Evolutionary conservation across 352 stramenopile species (phyloP).

Genomic region (Globisporangium radiosum): DNA sequence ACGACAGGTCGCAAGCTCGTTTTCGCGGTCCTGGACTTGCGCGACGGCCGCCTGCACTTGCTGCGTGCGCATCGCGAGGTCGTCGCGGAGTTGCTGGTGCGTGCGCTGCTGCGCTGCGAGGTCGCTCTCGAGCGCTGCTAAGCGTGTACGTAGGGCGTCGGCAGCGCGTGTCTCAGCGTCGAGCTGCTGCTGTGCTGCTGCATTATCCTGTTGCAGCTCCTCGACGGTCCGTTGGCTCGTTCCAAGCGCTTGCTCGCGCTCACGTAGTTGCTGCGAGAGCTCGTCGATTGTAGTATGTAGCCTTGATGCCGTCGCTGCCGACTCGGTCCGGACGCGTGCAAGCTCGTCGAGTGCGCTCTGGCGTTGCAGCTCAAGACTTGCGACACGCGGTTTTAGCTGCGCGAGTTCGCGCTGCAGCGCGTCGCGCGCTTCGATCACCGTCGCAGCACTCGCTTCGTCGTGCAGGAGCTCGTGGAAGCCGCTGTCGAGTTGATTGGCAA

Average conservation of each 20-base stretch:
- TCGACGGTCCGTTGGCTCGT: background rate
- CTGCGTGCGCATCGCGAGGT: background rate
- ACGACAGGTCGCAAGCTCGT: conserved; percentile 13
- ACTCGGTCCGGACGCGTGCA: conserved; percentile 10
- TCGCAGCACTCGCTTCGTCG: conserved; percentile 49
- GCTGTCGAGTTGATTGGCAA: conserved; percentile 55
- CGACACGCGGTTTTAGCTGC: conserved; percentile 30
- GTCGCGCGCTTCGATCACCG: conserved; percentile 34
- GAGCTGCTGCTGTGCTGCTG: background rate
- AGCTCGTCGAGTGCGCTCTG: conserved; percentile 27
- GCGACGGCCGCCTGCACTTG: conserved; percentile 15
- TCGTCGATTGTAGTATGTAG: no score
- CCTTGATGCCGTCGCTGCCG: no score
- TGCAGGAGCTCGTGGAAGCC: conserved; percentile 66
- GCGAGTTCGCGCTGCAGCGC: conserved; percentile 36
- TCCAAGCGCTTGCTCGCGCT: no score
- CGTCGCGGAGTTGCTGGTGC: conserved; percentile 4
- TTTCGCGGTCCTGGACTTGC: conserved; percentile 22
- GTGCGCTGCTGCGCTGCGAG: conserved; percentile 1
- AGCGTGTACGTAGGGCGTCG: background rate
- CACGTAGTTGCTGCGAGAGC: no score
- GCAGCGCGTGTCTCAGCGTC: background rate
- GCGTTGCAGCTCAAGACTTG: conserved; percentile 21
- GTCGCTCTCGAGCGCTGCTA: background rate
- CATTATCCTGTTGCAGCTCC: background rate